A percentile compares a stretch with the other conserved stretches of the same genome.
phyloP scores from a whole-genome alignment of 805 yeast genomes.

The Metschnikowia noctiluminum region DNA sequence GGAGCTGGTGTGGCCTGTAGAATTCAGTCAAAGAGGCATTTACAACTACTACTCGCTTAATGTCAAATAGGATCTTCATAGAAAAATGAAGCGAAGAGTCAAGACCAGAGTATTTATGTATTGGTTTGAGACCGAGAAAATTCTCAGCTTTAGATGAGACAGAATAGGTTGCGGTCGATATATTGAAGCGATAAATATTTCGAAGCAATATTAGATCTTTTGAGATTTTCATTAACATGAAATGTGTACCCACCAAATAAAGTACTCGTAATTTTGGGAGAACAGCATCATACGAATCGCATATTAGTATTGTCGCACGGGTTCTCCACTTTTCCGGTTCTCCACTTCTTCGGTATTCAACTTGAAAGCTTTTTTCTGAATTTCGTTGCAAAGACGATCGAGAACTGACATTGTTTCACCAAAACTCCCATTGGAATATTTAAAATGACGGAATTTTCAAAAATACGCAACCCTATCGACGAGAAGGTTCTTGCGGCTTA shows the following conservation, averaged over 20 bases:
- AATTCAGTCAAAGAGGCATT: conserved; percentile 50
- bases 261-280: too few species aligned
- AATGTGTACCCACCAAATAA: too few species aligned
- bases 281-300: too few species aligned
- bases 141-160: background rate
- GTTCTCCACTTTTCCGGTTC: too few species aligned
- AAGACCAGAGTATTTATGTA: too few species aligned
- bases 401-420: too few species aligned
- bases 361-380: too few species aligned
- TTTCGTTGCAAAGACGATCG: too few species aligned
- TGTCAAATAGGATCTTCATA: conserved; percentile 20
- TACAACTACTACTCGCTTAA: conserved; percentile 57
- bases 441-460: conserved; percentile 24
- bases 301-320: too few species aligned
- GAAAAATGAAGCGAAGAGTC: background rate
- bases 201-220: too few species aligned
- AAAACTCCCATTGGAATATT: background rate
- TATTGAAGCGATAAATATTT: background rate
- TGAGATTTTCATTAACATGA: too few species aligned
- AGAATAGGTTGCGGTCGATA: background rate
- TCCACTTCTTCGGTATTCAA: too few species aligned
- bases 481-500: conserved; percentile 22
- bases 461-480: conserved; percentile 35
- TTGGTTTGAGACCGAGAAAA: background rate
- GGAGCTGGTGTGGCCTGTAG: conserved; percentile 51